Evolutionary conservation across 495 filamentous ascomycete species (phyloP).

Genomic region (Apodospora peruviana): DNA sequence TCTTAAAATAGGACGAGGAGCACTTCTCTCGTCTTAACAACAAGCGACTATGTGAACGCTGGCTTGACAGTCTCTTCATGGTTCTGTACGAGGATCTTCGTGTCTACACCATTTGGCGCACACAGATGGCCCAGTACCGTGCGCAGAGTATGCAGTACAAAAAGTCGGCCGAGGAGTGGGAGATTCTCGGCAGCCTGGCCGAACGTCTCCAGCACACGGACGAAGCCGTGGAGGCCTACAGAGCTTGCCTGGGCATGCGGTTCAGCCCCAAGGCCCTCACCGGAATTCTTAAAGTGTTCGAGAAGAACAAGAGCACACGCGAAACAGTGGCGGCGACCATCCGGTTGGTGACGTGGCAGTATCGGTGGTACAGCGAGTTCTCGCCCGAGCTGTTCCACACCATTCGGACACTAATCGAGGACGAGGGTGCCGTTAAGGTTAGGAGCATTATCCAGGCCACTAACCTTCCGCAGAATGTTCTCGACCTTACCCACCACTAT

Average conservation of each 20-base stretch:
- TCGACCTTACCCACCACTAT: constrained; percentile 95
- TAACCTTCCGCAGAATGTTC: constrained; percentile 82
- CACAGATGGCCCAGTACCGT: constrained; percentile 88
- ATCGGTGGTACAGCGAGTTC: constrained; percentile 99
- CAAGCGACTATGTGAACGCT: constrained; percentile 93
- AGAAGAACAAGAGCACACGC: constrained; percentile 65
- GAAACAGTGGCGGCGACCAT: constrained; percentile 77
- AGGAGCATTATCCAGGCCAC: constrained; percentile 96
- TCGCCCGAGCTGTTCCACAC: constrained; percentile 81
- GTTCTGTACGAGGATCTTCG: constrained; percentile 96
- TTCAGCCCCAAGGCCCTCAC: constrained; percentile 89
- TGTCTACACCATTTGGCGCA: constrained; percentile 98
- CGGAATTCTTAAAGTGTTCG: constrained; percentile 71
- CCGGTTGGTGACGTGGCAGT: constrained; percentile 91
- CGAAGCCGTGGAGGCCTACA: constrained; percentile 88
- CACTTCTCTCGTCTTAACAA: constrained; percentile 74
- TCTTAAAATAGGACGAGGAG: constrained; percentile 34
- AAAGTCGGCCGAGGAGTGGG: constrained; percentile 95
- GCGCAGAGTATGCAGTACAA: constrained; percentile 88
- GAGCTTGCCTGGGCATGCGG: constrained; percentile 69
- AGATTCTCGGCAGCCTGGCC: constrained; percentile 90
- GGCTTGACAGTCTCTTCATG: constrained; percentile 99
- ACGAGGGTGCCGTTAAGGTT: constrained; percentile 95
- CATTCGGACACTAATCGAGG: constrained; percentile 88
- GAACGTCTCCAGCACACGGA: constrained; percentile 84